Percentiles rank a stretch among this genome's conserved stretches.
Conservation (phyloP, 441 rosid genomes). For the Gossypium gossypioides region DNA sequence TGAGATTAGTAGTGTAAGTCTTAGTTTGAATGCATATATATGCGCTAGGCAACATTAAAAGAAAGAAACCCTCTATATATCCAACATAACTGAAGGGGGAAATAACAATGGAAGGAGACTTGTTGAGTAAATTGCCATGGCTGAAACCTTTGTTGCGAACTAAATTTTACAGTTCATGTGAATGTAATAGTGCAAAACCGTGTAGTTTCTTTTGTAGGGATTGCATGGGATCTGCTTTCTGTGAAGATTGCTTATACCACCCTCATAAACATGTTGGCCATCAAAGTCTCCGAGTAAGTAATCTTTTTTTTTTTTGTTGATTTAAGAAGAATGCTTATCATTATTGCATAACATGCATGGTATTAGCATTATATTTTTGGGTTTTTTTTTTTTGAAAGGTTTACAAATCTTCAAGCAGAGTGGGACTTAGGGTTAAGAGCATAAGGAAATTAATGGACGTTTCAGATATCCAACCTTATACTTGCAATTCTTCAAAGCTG, state of each 20-base stretch:
- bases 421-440: neutral
- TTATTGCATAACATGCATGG: neutral
- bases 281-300: neutral
- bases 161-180: neutral
- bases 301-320: neutral
- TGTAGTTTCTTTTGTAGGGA: neutral
- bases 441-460: neutral
- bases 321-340: neutral
- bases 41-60: neutral
- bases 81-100: neutral
- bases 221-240: slow-evolving; percentile 5
- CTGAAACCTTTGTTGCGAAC: neutral
- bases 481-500: slow-evolving; percentile 8
- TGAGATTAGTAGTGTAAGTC: neutral
- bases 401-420: slow-evolving; percentile 12
- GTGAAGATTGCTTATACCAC: neutral
- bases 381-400: neutral
- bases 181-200: neutral
- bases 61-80: neutral
- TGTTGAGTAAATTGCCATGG: neutral
- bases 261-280: neutral
- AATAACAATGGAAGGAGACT: neutral
- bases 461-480: slow-evolving; percentile 7
- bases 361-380: neutral
- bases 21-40: neutral